phyloP scores from a whole-genome alignment of 495 filamentous ascomycete species.

The Penicillium herquei region DNA sequence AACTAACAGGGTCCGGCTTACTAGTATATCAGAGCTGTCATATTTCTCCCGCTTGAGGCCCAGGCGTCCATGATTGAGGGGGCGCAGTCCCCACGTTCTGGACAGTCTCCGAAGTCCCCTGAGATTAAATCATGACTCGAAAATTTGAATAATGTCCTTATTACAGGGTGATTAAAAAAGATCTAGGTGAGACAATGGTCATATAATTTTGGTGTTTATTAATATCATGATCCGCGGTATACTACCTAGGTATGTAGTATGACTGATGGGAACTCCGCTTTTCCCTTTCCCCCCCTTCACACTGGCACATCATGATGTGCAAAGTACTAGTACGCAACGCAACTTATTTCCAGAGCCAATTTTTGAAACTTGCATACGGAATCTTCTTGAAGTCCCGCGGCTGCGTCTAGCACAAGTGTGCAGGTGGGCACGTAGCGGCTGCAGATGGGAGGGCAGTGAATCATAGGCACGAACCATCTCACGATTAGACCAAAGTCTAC shows the following conservation, averaged over 20 bases:
- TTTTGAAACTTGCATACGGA: constrained; percentile 13
- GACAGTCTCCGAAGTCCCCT: neutral
- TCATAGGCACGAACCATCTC: constrained; percentile 24
- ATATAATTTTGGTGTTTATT: too few relatives aligned
- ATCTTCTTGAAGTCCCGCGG: constrained; percentile 4
- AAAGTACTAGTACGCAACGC: neutral
- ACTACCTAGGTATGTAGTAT: too few relatives aligned
- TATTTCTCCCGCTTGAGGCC: constrained; percentile 28
- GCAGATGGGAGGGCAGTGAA: constrained; percentile 12
- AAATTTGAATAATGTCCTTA: neutral
- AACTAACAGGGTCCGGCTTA: neutral
- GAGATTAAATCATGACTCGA: neutral
- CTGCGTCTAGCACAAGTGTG: constrained; percentile 24
- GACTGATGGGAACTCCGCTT: neutral
- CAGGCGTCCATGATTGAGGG: constrained; percentile 11
- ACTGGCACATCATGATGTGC: too few relatives aligned
- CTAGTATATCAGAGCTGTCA: constrained; percentile 39
- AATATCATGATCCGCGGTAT: too few relatives aligned
- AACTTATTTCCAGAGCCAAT: constrained; percentile 3
- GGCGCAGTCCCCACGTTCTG: constrained; percentile 24
- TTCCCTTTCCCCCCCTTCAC: neutral
- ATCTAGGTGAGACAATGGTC: too few relatives aligned
- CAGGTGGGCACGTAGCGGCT: constrained; percentile 17
- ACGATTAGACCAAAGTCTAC: constrained; percentile 13
- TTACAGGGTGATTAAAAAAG: neutral